Conservation (phyloP, 1,284 basidiomycete species). For the Microbotryum intermedium region DNA sequence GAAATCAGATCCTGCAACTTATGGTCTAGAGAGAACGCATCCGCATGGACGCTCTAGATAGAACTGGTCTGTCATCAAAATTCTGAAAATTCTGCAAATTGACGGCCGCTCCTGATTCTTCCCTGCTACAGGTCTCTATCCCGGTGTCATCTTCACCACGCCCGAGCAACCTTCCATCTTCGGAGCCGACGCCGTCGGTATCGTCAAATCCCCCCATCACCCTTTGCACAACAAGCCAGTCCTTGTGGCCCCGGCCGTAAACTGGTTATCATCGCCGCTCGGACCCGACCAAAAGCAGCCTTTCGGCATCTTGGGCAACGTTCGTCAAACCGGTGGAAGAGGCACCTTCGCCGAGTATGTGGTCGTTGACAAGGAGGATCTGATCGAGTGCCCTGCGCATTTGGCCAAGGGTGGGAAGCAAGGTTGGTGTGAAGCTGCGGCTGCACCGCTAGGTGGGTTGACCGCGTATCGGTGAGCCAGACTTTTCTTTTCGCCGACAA, state of each 20-base stretch:
- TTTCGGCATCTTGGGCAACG: constrained; percentile 30
- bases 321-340: constrained; percentile 24
- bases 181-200: constrained; percentile 32
- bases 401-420: constrained; percentile 49
- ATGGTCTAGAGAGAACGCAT: not conserved
- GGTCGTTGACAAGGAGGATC: constrained; percentile 58
- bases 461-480: constrained; percentile 69
- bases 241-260: constrained; percentile 24
- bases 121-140: constrained; percentile 24
- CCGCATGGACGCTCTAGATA: not conserved
- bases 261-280: constrained; percentile 22
- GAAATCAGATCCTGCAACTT: not conserved
- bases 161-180: constrained; percentile 20
- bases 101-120: no score
- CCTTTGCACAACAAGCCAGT: constrained; percentile 25
- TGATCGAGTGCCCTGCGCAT: constrained; percentile 59
- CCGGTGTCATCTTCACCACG: constrained; percentile 27
- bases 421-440: constrained; percentile 48
- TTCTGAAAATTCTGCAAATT: no score
- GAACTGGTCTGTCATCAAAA: not conserved
- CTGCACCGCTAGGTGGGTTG: constrained; percentile 65
- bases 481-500: not conserved
- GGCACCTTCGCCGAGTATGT: constrained; percentile 74
- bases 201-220: constrained; percentile 26
- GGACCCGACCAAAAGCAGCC: constrained; percentile 27